phyloP scores from a whole-genome alignment of 1,284 basidiomycete species.

The Puccinia sorghi region DNA sequence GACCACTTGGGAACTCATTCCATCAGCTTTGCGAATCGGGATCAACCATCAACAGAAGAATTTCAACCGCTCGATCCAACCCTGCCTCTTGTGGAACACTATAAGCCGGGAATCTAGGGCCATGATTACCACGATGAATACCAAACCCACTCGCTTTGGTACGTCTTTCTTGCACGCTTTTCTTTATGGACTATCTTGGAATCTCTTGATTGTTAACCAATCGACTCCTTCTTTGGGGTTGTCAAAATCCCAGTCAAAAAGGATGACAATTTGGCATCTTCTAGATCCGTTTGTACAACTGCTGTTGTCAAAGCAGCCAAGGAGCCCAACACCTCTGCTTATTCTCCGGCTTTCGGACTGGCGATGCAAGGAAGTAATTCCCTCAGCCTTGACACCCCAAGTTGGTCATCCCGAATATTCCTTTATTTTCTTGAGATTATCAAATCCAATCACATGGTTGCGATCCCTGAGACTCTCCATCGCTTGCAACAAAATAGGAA shows the following conservation, averaged over 20 bases:
- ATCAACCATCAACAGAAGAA: not conserved
- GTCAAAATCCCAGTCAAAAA: slow-evolving; percentile 10
- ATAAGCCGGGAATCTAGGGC: not conserved
- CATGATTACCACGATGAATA: slow-evolving; percentile 11
- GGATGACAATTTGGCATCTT: not conserved
- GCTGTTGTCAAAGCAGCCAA: slow-evolving; percentile 16
- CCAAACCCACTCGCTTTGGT: not conserved
- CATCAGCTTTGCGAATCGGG: not conserved
- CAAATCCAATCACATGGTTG: not conserved
- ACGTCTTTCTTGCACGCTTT: not conserved
- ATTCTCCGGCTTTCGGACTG: slow-evolving; percentile 52
- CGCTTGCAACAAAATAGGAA: slow-evolving; percentile 30
- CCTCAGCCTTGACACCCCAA: slow-evolving; percentile 77
- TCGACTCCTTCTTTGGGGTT: not conserved
- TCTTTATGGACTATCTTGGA: not conserved
- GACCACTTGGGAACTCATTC: not conserved
- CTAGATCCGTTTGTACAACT: slow-evolving; percentile 23
- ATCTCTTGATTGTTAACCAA: too few relatives aligned
- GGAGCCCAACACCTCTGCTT: slow-evolving; percentile 33
- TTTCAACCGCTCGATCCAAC: not conserved
- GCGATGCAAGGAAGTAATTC: slow-evolving; percentile 80
- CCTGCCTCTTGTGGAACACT: not conserved
- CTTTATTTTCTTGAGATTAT: not conserved
- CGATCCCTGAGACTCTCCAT: not conserved
- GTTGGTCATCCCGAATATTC: not conserved